These are phyloP conservation scores for Hypoxylon sp. DNA, from an alignment of 2,329 filamentous ascomycete genomes.

Conservation along the genomic window DNA sequence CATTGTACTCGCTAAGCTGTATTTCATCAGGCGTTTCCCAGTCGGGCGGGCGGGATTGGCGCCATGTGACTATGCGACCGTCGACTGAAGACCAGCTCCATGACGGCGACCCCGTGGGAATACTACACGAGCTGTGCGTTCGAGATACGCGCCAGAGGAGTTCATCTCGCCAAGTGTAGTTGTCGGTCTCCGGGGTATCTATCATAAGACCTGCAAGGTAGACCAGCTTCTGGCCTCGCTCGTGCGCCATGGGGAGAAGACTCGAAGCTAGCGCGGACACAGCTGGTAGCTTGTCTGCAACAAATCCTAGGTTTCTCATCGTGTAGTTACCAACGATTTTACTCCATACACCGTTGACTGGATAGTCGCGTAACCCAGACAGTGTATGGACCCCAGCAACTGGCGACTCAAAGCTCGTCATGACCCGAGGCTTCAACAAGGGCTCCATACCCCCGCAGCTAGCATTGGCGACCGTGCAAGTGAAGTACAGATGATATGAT, in stretches of 20 bases:
- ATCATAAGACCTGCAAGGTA: conserved; percentile 32
- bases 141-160: conserved; percentile 24
- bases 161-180: conserved; percentile 24
- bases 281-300: conserved; percentile 35
- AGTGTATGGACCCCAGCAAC: conserved; percentile 27
- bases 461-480: conserved; percentile 31
- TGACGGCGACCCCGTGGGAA: conserved; percentile 14
- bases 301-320: conserved; percentile 20
- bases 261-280: conserved; percentile 35
- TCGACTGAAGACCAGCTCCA: conserved; percentile 37
- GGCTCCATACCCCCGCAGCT: conserved; percentile 31
- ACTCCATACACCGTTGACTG: conserved; percentile 25
- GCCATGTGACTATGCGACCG: conserved; percentile 8
- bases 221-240: conserved; percentile 16
- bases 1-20: conserved; percentile 12
- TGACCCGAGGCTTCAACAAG: conserved; percentile 15
- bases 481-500: conserved; percentile 31
- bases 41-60: not conserved
- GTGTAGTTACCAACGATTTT: conserved; percentile 25
- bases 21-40: conserved; percentile 17
- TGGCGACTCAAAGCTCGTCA: conserved; percentile 26
- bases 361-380: conserved; percentile 28
- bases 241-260: conserved; percentile 20
- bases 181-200: conserved; percentile 16
- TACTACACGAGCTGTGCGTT: not conserved